These are phyloP conservation scores for Aegilops tauschii DNA, from an alignment of 176 grass and related monocot species.

Conservation along the genomic window DNA sequence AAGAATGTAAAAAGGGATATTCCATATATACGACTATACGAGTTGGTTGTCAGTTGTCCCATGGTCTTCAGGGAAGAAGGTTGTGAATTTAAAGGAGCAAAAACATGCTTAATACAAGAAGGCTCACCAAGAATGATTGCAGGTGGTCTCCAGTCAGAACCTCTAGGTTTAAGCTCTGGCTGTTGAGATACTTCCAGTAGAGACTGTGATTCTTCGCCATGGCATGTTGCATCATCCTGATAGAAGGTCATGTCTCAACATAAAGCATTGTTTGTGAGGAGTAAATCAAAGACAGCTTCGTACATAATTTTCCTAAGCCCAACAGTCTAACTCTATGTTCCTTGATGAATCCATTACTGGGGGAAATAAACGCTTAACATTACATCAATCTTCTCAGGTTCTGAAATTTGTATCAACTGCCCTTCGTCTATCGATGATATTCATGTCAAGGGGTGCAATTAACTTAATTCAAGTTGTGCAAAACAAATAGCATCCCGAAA, in stretches of 20 bases:
- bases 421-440: too few relatives aligned
- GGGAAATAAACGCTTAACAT: not conserved
- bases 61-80: not conserved
- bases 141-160: conserved; percentile 44
- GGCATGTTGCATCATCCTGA: conserved; percentile 28
- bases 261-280: not conserved
- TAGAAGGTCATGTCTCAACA: conserved; percentile 1
- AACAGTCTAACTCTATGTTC: not conserved
- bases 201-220: conserved; percentile 9
- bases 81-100: not conserved
- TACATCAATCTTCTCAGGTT: not conserved
- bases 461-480: too few relatives aligned
- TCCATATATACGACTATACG: not conserved
- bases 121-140: conserved; percentile 60
- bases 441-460: too few relatives aligned
- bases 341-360: not conserved
- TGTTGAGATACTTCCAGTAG: conserved; percentile 13
- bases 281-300: not conserved
- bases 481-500: too few relatives aligned
- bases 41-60: not conserved
- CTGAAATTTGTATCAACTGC: too few relatives aligned
- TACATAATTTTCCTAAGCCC: not conserved
- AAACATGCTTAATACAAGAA: not conserved
- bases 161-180: conserved; percentile 13
- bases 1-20: not conserved